A percentile compares a stretch with the other conserved stretches of the same genome.
phyloP scores from a whole-genome alignment of 2,329 filamentous ascomycete genomes.

The Ceratocystis huliohia region DNA sequence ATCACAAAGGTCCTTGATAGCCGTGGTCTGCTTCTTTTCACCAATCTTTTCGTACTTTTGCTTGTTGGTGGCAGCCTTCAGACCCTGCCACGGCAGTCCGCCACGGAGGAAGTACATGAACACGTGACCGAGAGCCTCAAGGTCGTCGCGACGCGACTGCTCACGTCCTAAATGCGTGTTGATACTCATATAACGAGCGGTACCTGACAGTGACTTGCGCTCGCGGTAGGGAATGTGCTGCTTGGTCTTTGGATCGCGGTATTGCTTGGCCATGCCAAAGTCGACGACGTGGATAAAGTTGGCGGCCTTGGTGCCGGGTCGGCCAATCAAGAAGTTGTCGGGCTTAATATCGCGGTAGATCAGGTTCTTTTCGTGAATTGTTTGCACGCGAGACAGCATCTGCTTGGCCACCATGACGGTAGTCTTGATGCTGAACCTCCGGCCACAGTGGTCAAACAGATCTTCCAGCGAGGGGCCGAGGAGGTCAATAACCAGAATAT shows the following conservation, averaged over 20 bases:
- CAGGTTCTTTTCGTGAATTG: constrained; percentile 96
- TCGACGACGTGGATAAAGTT: constrained; percentile 98
- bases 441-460: constrained; percentile 92
- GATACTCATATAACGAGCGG: constrained; percentile 98
- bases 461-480: constrained; percentile 91
- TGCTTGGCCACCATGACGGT: constrained; percentile 99
- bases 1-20: constrained; percentile 92
- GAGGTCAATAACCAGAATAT: constrained; percentile 95
- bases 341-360: constrained; percentile 99
- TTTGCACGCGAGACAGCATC: constrained; percentile 88
- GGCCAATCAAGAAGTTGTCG: constrained; percentile 96
- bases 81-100: constrained; percentile 57
- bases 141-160: constrained; percentile 87
- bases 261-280: constrained; percentile 99
- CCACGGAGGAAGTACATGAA: constrained; percentile 66
- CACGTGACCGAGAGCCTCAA: constrained; percentile 72
- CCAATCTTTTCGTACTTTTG: constrained; percentile 99
- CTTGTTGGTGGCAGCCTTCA: constrained; percentile 67
- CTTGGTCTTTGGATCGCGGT: constrained; percentile 96
- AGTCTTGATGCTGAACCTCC: constrained; percentile 91
- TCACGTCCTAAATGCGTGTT: constrained; percentile 96
- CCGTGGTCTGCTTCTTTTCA: constrained; percentile 98
- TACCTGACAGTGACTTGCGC: constrained; percentile 90
- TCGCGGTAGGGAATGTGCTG: constrained; percentile 97
- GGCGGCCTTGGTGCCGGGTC: constrained; percentile 81